Base-by-base conservation (phyloP, 176 grass and related monocot species). In the Thalia dealbata region DNA sequence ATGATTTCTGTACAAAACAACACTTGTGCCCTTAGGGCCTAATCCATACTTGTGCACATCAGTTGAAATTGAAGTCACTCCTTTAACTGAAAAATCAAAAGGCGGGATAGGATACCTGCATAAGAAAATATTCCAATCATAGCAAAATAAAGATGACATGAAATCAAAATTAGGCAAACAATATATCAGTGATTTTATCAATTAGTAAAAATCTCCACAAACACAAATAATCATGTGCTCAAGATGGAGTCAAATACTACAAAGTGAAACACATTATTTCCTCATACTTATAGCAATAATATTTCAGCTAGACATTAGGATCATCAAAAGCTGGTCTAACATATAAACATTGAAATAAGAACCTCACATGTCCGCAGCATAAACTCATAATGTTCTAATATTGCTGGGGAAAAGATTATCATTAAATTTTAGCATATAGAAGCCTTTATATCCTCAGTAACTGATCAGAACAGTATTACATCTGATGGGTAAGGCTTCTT, bases 11-110 rank as follows among this genome's bases (percentile, higher is more conserved):
- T 99, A 99, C 26, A 99, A 81, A 69, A 99, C 90, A 69, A 92
- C 67, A 61, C 95, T 91, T 61, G 95, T 99, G 73, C 95, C 95
- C 82, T 99, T 99, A 30, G 95, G 95, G 30, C 73, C 95, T 86
- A 97, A 86, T 72, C 95, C 95, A 61, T 93, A 97, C 82, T 97
- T 97, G 78, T 97, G 90, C 75, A 97, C 95, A 88, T 97, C 95
- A 28, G 83, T 83, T 27, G 95, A 97, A 62, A 97, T 97, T 29
- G 95, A 93, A 1, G 95, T 97, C 83, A 97, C 90, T 75, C 95
- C 95, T 77, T 91, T 93, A 52, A 97, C 90, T 81, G 82, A 88
- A 86, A 97, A 97, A 84, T 97, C 95, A 65, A 97, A 97, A 74
- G 90, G 83, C 63, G 76, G 87, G 84, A 97, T 86, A 42, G 90